Evolutionary conservation across 2,329 filamentous ascomycete species (phyloP).

Genomic region (Neocucurbitaria cava): DNA sequence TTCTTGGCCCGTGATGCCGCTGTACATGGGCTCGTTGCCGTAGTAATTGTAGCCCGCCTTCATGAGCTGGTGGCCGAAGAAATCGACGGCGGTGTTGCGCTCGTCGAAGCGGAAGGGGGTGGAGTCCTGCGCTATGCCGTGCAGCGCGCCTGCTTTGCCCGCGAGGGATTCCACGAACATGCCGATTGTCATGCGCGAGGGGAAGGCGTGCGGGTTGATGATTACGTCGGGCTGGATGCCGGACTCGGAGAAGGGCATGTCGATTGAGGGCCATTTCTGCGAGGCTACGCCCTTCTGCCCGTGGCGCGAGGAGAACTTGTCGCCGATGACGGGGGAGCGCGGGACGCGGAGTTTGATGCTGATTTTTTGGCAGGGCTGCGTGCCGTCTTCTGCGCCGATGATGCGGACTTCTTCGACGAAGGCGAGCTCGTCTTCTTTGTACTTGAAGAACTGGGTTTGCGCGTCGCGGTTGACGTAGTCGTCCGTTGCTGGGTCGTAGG

Average conservation of each 20-base stretch:
- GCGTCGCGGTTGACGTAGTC: slow-evolving; percentile 86
- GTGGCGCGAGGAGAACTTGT: slow-evolving; percentile 99
- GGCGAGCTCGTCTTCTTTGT: slow-evolving; percentile 88
- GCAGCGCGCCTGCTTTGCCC: slow-evolving; percentile 91
- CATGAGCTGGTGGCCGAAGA: slow-evolving; percentile 94
- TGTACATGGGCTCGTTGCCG: slow-evolving; percentile 99
- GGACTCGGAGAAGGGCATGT: slow-evolving; percentile 96
- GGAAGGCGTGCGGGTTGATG: slow-evolving; percentile 99
- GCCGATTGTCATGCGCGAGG: slow-evolving; percentile 98
- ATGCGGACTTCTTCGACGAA: slow-evolving; percentile 94
- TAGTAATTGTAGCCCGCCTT: slow-evolving; percentile 98
- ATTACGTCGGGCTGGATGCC: slow-evolving; percentile 98
- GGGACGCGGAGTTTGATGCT: slow-evolving; percentile 94
- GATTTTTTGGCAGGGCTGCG: slow-evolving; percentile 83
- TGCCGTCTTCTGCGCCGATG: slow-evolving; percentile 83
- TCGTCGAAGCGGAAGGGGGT: slow-evolving; percentile 96
- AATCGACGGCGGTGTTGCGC: slow-evolving; percentile 88
- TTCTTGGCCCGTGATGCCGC: slow-evolving; percentile 93
- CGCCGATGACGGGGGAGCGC: slow-evolving; percentile 89
- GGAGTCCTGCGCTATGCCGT: slow-evolving; percentile 93
- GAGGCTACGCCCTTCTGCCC: slow-evolving; percentile 97
- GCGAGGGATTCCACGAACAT: slow-evolving; percentile 99
- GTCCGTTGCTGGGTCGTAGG: slow-evolving; percentile 73
- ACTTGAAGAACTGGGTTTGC: slow-evolving; percentile 86
- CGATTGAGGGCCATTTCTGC: slow-evolving; percentile 90